phyloP scores from a whole-genome alignment of 768 basidiomycete species.

The Saitozyma sp. region DNA sequence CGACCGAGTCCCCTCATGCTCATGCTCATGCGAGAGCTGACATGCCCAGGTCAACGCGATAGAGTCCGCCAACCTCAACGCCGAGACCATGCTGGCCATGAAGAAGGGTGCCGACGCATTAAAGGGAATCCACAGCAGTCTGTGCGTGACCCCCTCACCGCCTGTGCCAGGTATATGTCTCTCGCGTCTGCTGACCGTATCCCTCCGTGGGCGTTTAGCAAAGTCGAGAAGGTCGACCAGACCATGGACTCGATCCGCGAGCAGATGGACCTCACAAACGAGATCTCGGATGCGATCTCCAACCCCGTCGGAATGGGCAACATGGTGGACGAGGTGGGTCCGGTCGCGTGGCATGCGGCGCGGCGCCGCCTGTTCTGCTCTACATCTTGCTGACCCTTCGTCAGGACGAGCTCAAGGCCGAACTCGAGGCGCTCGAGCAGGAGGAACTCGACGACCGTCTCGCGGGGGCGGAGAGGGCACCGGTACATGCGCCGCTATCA shows the following conservation, averaged over 20 bases:
- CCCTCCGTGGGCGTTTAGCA: slow-evolving; percentile 56
- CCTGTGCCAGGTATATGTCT: no score
- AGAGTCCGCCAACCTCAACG: slow-evolving; percentile 95
- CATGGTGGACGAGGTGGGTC: slow-evolving; percentile 70
- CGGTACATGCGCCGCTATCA: slow-evolving; percentile 70
- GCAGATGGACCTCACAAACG: slow-evolving; percentile 87
- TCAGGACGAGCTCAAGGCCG: slow-evolving; percentile 74
- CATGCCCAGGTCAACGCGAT: slow-evolving; percentile 73
- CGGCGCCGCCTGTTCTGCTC: no score
- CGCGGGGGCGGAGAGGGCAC: slow-evolving; percentile 82
- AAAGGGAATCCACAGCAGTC: slow-evolving; percentile 63
- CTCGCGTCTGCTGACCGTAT: no score
- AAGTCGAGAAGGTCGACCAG: slow-evolving; percentile 81
- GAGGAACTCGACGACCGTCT: slow-evolving; percentile 82
- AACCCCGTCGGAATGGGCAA: slow-evolving; percentile 63
- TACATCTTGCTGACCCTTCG: no score
- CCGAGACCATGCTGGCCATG: slow-evolving; percentile 96
- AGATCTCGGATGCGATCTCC: slow-evolving; percentile 86
- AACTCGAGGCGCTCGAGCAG: slow-evolving; percentile 84
- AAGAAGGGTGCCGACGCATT: slow-evolving; percentile 84
- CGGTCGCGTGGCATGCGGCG: not conserved
- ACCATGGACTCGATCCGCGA: slow-evolving; percentile 85
- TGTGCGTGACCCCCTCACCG: slow-evolving; percentile 62
- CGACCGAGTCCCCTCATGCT: not conserved
- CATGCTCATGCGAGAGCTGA: not conserved